phyloP scores from a whole-genome alignment of 768 basidiomycete species.

The Kwoniella europaea region DNA sequence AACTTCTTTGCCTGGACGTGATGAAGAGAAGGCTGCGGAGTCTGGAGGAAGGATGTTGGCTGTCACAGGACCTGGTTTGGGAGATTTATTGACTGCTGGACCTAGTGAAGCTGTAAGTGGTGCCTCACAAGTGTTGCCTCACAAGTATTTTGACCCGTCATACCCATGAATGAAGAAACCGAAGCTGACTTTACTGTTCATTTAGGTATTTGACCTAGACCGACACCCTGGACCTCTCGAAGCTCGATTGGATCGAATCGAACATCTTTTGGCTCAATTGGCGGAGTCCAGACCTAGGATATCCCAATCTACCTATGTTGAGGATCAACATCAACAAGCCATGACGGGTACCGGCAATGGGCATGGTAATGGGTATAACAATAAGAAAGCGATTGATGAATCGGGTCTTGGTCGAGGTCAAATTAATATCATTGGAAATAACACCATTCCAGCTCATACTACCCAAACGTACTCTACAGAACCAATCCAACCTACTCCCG shows the following conservation, averaged over 20 bases:
- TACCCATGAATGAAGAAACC: no score
- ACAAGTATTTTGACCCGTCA: no score
- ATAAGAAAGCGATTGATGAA: slow-evolving; percentile 9
- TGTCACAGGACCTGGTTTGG: slow-evolving; percentile 53
- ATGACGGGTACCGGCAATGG: neutral
- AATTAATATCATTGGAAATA: slow-evolving; percentile 1
- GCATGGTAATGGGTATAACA: neutral
- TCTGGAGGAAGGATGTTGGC: slow-evolving; percentile 36
- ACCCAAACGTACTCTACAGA: neutral
- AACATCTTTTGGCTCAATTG: slow-evolving; percentile 37
- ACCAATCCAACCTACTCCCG: no score
- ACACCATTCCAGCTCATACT: slow-evolving; percentile 5
- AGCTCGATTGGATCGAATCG: slow-evolving; percentile 42
- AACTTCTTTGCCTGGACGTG: slow-evolving; percentile 10
- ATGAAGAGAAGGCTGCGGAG: slow-evolving; percentile 31
- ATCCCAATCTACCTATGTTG: slow-evolving; percentile 29
- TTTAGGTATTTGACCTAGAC: slow-evolving; percentile 41
- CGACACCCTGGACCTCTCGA: slow-evolving; percentile 28
- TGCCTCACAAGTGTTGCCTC: no score
- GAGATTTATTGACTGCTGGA: slow-evolving; percentile 52
- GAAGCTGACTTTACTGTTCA: no score
- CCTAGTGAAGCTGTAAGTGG: slow-evolving; percentile 28
- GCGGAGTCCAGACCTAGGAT: slow-evolving; percentile 11
- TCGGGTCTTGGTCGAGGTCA: neutral
- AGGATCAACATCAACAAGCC: neutral